Conservation (phyloP, 2,329 filamentous ascomycete species). For the Ophiostoma populinum region DNA sequence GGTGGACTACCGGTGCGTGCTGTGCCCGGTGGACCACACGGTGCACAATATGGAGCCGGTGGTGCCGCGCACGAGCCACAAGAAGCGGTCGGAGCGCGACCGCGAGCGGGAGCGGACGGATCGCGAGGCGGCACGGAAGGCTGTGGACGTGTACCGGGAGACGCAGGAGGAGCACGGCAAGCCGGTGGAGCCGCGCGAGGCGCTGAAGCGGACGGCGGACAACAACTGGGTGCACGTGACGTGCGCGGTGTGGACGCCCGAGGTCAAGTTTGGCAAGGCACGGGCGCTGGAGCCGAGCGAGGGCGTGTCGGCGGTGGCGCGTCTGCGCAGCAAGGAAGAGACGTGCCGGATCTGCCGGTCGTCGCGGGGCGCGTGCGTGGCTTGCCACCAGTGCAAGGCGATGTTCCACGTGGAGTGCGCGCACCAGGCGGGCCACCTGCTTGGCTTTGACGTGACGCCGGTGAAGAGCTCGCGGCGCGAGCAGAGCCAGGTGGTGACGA, state of each 20-base stretch:
- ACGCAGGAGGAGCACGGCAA: slow-evolving; percentile 72
- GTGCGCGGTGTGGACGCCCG: slow-evolving; percentile 80
- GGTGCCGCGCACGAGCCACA: slow-evolving; percentile 59
- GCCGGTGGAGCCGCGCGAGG: slow-evolving; percentile 69
- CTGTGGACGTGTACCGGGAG: slow-evolving; percentile 65
- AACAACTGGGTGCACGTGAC: slow-evolving; percentile 98
- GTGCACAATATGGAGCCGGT: slow-evolving; percentile 65
- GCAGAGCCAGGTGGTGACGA: slow-evolving; percentile 58
- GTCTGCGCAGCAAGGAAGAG: slow-evolving; percentile 49
- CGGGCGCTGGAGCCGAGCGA: slow-evolving; percentile 72
- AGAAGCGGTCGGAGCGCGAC: slow-evolving; percentile 80
- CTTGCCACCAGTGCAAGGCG: slow-evolving; percentile 57
- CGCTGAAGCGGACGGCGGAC: slow-evolving; percentile 81
- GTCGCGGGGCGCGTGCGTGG: slow-evolving; percentile 58
- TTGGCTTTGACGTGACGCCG: slow-evolving; percentile 81
- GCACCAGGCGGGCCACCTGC: slow-evolving; percentile 59
- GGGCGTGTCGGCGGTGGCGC: slow-evolving; percentile 69
- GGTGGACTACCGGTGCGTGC: slow-evolving; percentile 83
- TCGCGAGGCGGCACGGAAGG: slow-evolving; percentile 64
- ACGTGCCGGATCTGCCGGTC: slow-evolving; percentile 72
- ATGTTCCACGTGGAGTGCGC: slow-evolving; percentile 82
- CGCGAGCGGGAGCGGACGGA: slow-evolving; percentile 76
- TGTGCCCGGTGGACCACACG: slow-evolving; percentile 72
- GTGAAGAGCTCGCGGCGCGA: slow-evolving; percentile 81
- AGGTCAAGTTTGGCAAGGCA: slow-evolving; percentile 82